Base-by-base conservation (phyloP, 331 rosid species). In the Telfairia occidentalis region DNA sequence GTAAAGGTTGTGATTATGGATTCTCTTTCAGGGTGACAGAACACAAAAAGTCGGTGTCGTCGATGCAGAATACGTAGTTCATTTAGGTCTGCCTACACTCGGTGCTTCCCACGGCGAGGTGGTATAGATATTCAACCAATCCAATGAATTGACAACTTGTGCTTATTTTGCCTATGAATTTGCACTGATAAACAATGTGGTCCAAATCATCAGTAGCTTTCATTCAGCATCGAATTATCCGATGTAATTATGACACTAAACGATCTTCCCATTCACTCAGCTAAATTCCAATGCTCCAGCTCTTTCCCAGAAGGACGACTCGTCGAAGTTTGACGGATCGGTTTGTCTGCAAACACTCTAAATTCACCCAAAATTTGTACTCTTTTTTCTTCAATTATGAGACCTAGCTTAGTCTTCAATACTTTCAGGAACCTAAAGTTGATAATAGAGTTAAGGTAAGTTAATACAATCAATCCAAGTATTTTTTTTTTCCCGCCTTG, bases 61-160 rank as follows among this genome's bases (percentile, higher is more conserved):
- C 61, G 96, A 94, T 83, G 79, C 91, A 0, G 92, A 94, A 73
- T 91, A 88, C 89, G 81, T 94, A 74, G 91, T 87, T 76, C 98
- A 91, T 87, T 83, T 88, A 72, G 98, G 92, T 67, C 87, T 91
- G 69, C 97, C 98, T 15, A 94, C 98, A 43, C 98, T 91, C 2
- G 98, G 98, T 43, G 88, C 82, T 73, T 76, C 90, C 21, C 76
- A 87, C 49, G 81, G 34, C 35, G 50, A 57, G 34, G 72, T 49
- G 83, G 87, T 76, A 81, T 42, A 12, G 34, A 2, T 9, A 43
- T n/a, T 23, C 37, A 40, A 0, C n/a, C 34, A 2, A 40, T 66
- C 21, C 29, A 42, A 7, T 42, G 34, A 24, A n/a, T 63, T 13
- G 23, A 67, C 1, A 9, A 24, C 37, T 42, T 15, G 13, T 40